Percentiles rank a stretch among this genome's conserved stretches.
These are phyloP conservation scores for Cystobasidium tubakii DNA, from an alignment of 768 basidiomycete genomes.

Conservation along the genomic window DNA sequence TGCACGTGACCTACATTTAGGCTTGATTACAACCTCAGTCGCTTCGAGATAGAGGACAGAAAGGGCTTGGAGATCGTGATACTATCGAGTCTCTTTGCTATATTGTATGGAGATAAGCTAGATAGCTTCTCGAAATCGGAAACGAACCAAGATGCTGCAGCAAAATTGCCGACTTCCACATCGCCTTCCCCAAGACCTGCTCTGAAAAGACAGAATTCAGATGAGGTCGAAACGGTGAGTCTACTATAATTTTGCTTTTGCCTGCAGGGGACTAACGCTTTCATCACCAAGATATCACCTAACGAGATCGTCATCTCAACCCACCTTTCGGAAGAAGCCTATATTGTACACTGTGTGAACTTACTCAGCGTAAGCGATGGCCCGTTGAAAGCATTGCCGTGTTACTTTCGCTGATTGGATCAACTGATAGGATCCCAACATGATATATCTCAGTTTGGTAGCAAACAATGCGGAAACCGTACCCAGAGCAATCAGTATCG, in stretches of 20 bases:
- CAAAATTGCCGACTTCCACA: background rate
- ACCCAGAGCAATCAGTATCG: constrained; percentile 10
- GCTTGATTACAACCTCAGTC: constrained; percentile 30
- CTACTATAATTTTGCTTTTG: too few relatives aligned
- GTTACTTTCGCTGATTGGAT: background rate
- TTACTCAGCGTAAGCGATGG: constrained; percentile 9
- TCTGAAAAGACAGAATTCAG: background rate
- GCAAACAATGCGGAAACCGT: constrained; percentile 16
- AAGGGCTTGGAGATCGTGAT: constrained; percentile 22
- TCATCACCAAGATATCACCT: constrained; percentile 2
- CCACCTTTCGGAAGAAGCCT: constrained; percentile 20
- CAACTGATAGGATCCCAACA: constrained; percentile 16
- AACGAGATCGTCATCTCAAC: constrained; percentile 30
- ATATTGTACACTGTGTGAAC: constrained; percentile 23
- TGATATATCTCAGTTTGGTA: constrained; percentile 22
- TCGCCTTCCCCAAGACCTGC: background rate
- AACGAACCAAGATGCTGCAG: background rate
- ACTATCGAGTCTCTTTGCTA: constrained; percentile 4
- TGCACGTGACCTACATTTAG: constrained; percentile 2
- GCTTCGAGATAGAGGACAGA: constrained; percentile 22
- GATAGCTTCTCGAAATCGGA: constrained; percentile 3
- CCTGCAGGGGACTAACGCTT: background rate
- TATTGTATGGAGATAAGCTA: constrained; percentile 27
- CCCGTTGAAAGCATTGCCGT: background rate
- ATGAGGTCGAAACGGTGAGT: constrained; percentile 31